phyloP scores from a whole-genome alignment of 1,284 basidiomycete species.

The Apiotrichum porosum region DNA sequence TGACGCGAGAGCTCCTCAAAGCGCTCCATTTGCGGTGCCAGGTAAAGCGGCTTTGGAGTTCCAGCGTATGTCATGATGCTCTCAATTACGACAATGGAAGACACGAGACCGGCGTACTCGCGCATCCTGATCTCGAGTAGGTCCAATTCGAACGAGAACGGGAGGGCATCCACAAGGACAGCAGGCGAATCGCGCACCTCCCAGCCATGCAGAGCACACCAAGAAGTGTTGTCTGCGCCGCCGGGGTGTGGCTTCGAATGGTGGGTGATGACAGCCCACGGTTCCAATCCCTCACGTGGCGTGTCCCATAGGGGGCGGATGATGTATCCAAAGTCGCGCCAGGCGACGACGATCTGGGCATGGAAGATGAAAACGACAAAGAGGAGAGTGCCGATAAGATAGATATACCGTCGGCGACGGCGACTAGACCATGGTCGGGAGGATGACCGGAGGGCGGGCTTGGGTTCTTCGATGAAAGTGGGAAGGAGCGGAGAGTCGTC shows the following conservation, averaged over 20 bases:
- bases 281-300: slow-evolving; percentile 1
- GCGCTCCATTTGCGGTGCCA: slow-evolving; percentile 34
- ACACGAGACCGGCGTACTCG: slow-evolving; percentile 60
- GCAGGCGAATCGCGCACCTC: neutral
- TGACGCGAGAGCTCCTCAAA: slow-evolving; percentile 16
- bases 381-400: neutral
- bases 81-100: slow-evolving; percentile 63
- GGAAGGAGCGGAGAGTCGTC: too few species aligned
- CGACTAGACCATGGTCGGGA: too few species aligned
- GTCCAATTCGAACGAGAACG: slow-evolving; percentile 63
- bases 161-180: slow-evolving; percentile 54
- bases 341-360: neutral
- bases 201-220: slow-evolving; percentile 26
- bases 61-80: slow-evolving; percentile 62
- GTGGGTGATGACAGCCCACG: slow-evolving; percentile 22
- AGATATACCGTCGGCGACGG: too few species aligned
- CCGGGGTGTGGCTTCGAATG: slow-evolving; percentile 5
- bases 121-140: slow-evolving; percentile 63
- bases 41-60: slow-evolving; percentile 56
- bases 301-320: slow-evolving; percentile 31
- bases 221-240: slow-evolving; percentile 1
- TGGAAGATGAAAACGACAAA: neutral
- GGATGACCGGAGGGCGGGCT: too few species aligned
- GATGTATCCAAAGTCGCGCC: slow-evolving; percentile 30
- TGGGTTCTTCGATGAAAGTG: too few species aligned